These are phyloP conservation scores for Parsonsia alboflavescens DNA, from an alignment of 257 asterid species.

Conservation along the genomic window DNA sequence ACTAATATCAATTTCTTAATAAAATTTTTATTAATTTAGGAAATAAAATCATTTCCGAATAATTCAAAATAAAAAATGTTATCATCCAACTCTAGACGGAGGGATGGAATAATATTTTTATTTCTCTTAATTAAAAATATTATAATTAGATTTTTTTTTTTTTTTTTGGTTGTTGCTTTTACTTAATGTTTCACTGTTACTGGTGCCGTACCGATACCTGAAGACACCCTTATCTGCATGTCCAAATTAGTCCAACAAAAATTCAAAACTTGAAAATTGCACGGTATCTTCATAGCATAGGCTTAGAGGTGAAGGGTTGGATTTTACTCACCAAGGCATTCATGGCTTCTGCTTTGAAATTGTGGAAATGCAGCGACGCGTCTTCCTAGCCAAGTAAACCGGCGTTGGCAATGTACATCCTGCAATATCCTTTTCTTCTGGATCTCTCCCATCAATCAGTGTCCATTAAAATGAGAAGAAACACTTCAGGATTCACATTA, in stretches of 20 bases:
- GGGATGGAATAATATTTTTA: too few species aligned
- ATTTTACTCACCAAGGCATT: constrained; percentile 60
- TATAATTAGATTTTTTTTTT: too few species aligned
- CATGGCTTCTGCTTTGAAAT: constrained; percentile 96
- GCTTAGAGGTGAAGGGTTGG: background rate
- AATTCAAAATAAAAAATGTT: too few species aligned
- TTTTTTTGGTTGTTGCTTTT: too few species aligned
- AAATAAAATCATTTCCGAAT: too few species aligned
- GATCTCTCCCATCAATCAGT: constrained; percentile 48
- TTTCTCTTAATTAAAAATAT: too few species aligned
- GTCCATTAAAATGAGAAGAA: constrained; percentile 30
- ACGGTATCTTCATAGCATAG: background rate
- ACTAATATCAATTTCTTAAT: too few species aligned
- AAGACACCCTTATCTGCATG: constrained; percentile 78
- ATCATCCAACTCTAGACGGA: too few species aligned
- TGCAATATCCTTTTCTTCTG: constrained; percentile 43
- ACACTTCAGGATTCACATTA: too few species aligned
- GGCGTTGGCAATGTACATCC: constrained; percentile 55
- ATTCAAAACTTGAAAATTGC: background rate
- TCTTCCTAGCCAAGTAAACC: constrained; percentile 85
- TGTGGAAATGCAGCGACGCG: constrained; percentile 71
- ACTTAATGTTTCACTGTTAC: too few species aligned
- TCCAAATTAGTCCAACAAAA: background rate
- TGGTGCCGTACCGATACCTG: constrained; percentile 69
- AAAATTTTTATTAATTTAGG: too few species aligned